These are phyloP conservation scores for Arabis hirsuta DNA, from an alignment of 345 rosid species.

Conservation along the genomic window DNA sequence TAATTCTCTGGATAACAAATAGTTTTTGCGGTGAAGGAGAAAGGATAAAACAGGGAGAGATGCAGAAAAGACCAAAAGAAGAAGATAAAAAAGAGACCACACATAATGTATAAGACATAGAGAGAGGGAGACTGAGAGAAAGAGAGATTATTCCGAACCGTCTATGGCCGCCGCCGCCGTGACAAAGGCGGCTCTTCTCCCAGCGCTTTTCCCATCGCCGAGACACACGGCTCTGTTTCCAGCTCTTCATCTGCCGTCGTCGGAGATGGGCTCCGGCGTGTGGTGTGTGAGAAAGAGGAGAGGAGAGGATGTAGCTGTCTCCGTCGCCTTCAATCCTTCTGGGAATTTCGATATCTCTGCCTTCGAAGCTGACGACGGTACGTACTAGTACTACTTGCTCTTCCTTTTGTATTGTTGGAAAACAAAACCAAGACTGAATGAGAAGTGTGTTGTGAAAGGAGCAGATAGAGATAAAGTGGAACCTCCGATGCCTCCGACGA, in stretches of 20 bases:
- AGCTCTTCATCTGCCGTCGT: not conserved
- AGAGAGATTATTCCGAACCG: not conserved
- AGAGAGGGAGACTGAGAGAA: not conserved
- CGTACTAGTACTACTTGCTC: not conserved
- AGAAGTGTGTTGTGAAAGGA: not conserved
- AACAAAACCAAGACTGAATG: not conserved
- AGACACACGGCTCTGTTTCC: slow-evolving; percentile 15
- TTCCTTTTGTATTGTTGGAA: not conserved
- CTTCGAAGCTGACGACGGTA: slow-evolving; percentile 56
- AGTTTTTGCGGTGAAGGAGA: not conserved
- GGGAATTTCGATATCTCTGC: slow-evolving; percentile 81
- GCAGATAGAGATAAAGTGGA: slow-evolving; percentile 57
- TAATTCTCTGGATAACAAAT: no score
- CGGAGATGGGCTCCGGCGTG: not conserved
- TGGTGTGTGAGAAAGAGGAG: slow-evolving; percentile 17
- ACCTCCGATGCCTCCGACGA: slow-evolving; percentile 81
- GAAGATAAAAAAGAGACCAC: slow-evolving; percentile 21
- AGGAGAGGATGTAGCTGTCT: slow-evolving; percentile 46
- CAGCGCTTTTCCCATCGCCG: slow-evolving; percentile 24
- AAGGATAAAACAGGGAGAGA: slow-evolving; percentile 9
- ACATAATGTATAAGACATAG: not conserved
- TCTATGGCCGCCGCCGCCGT: slow-evolving; percentile 9
- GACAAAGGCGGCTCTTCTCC: slow-evolving; percentile 26
- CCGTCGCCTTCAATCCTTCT: slow-evolving; percentile 82
- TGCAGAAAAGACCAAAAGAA: slow-evolving; percentile 28